Conservation (phyloP, 257 asterid genomes). For the Salvia hispanica region DNA sequence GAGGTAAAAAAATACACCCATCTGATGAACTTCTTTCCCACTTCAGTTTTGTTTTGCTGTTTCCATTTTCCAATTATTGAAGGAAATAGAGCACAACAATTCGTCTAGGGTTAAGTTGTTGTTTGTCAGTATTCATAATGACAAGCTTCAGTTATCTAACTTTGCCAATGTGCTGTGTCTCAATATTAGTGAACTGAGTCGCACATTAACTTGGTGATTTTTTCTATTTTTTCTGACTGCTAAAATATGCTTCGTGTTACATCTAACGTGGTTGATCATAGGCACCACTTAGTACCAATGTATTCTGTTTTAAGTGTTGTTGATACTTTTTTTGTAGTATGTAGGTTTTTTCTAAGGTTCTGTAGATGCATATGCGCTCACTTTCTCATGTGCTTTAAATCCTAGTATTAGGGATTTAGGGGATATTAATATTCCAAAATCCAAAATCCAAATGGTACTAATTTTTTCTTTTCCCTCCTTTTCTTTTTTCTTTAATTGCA, state of each 20-base stretch:
- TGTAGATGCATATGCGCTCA: neutral
- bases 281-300: neutral
- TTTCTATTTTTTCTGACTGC: neutral
- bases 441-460: no score
- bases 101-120: neutral
- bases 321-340: neutral
- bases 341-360: no score
- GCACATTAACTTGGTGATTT: neutral
- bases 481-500: slow-evolving; percentile 28
- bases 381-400: neutral
- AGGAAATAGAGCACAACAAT: neutral
- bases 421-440: neutral
- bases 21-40: slow-evolving; percentile 7
- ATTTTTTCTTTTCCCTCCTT: neutral
- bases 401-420: neutral
- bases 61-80: slow-evolving; percentile 10
- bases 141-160: neutral
- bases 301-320: neutral
- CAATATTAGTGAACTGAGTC: neutral
- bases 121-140: neutral
- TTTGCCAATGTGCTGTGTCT: neutral
- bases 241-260: neutral
- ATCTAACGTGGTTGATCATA: neutral
- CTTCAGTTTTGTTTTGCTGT: neutral
- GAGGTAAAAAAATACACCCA: slow-evolving; percentile 53